Percentiles rank a stretch among this genome's conserved stretches.
phyloP scores from a whole-genome alignment of 257 asterid genomes.

The Solanum chmielewskii region DNA sequence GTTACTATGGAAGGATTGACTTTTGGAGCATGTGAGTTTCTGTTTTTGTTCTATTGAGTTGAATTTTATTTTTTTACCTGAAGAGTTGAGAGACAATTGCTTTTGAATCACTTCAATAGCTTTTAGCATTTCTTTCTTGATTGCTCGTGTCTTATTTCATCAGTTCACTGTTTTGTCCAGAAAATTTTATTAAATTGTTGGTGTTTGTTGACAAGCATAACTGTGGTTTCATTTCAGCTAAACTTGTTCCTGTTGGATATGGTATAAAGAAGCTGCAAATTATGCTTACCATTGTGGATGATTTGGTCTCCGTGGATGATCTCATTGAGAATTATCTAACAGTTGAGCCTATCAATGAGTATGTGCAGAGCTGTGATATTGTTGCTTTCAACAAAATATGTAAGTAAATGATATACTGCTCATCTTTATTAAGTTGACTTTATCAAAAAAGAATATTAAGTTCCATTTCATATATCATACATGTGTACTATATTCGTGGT shows the following conservation, averaged over 20 bases:
- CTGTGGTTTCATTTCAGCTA: conserved; percentile 26
- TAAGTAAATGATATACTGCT: conserved; percentile 11
- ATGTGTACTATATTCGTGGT: background rate
- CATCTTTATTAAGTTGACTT: background rate
- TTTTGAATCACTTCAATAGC: background rate
- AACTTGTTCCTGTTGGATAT: conserved; percentile 58
- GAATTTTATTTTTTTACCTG: background rate
- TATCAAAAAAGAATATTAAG: background rate
- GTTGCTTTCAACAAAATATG: conserved; percentile 71
- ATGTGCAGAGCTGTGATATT: conserved; percentile 62
- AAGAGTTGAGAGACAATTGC: background rate
- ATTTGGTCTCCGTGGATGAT: conserved; percentile 50
- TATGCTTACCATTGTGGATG: conserved; percentile 63
- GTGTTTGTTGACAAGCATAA: background rate
- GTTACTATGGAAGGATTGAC: conserved; percentile 71
- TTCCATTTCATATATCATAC: background rate
- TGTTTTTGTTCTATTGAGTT: background rate
- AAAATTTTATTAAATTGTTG: background rate
- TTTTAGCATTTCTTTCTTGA: background rate
- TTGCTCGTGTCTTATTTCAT: background rate
- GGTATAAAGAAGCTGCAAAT: conserved; percentile 73
- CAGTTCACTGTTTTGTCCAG: background rate
- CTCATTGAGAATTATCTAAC: conserved; percentile 50
- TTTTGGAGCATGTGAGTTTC: conserved; percentile 82
- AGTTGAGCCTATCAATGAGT: conserved; percentile 47